Conservation (phyloP, 2,329 filamentous ascomycete genomes). For the Microascus cirrosus region DNA sequence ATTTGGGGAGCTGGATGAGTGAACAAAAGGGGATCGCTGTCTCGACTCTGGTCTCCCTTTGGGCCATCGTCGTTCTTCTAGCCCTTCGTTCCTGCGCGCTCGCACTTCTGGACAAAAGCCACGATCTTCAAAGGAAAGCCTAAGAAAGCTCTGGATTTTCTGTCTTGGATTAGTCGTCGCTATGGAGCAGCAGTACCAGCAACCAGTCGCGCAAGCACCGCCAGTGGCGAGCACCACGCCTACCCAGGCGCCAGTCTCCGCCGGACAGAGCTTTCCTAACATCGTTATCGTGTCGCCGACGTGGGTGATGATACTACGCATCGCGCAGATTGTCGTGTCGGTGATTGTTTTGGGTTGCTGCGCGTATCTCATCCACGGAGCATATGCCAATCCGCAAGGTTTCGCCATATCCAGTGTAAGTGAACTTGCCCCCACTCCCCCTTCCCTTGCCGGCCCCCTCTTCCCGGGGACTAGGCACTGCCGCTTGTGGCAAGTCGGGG, state of each 20-base stretch:
- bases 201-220: not conserved
- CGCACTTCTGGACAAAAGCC: too few species aligned
- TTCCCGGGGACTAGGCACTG: too few species aligned
- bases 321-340: slow-evolving; percentile 27
- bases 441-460: too few species aligned
- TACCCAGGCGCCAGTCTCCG: not conserved
- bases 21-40: too few species aligned
- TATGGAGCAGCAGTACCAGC: slow-evolving; percentile 6
- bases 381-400: slow-evolving; percentile 26
- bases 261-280: not conserved
- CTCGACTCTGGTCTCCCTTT: too few species aligned
- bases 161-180: not conserved
- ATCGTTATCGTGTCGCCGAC: slow-evolving; percentile 25
- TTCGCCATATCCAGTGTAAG: slow-evolving; percentile 28
- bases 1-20: too few species aligned
- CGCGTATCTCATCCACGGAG: slow-evolving; percentile 25
- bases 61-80: too few species aligned
- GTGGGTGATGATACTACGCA: slow-evolving; percentile 30
- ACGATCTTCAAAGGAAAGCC: too few species aligned
- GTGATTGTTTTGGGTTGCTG: slow-evolving; percentile 31
- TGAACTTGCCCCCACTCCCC: slow-evolving; percentile 4
- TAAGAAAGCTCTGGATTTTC: too few species aligned
- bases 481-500: too few species aligned
- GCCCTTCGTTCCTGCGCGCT: too few species aligned
- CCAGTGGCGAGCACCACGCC: not conserved